phyloP scores from a whole-genome alignment of 345 rosid genomes.

The Lumnitzera racemosa region DNA sequence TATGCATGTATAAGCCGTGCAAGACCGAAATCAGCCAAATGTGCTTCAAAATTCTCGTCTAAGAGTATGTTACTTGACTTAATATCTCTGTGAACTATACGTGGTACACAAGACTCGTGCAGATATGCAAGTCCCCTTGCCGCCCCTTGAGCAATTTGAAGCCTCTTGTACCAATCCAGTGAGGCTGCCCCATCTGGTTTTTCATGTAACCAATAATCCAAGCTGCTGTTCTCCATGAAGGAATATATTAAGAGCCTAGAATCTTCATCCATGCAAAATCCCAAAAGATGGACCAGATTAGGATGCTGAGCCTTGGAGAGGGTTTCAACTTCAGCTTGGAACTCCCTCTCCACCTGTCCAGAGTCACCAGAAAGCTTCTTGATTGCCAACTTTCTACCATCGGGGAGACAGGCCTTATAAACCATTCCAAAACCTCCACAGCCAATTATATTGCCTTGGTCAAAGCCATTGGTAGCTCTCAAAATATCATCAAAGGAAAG shows the following conservation, averaged over 20 bases:
- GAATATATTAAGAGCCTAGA: slow-evolving; percentile 74
- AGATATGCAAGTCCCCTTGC: slow-evolving; percentile 63
- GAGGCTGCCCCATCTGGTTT: slow-evolving; percentile 55
- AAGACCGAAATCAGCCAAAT: slow-evolving; percentile 86
- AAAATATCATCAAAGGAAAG: slow-evolving; percentile 58
- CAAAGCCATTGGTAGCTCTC: slow-evolving; percentile 61
- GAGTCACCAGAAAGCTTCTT: slow-evolving; percentile 82
- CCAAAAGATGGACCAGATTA: slow-evolving; percentile 75
- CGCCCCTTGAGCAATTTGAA: slow-evolving; percentile 64
- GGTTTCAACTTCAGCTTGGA: slow-evolving; percentile 79
- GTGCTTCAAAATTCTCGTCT: slow-evolving; percentile 65
- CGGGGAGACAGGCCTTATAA: slow-evolving; percentile 62
- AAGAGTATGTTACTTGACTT: slow-evolving; percentile 84
- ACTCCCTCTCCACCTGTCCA: slow-evolving; percentile 83
- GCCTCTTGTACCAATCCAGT: slow-evolving; percentile 55
- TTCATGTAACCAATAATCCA: slow-evolving; percentile 90
- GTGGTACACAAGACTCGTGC: slow-evolving; percentile 80
- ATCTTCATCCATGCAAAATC: slow-evolving; percentile 52
- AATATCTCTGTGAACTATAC: slow-evolving; percentile 74
- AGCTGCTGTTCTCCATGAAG: slow-evolving; percentile 83
- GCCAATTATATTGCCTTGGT: slow-evolving; percentile 74
- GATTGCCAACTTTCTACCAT: slow-evolving; percentile 62
- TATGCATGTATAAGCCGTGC: slow-evolving; percentile 67
- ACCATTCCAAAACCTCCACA: slow-evolving; percentile 92
- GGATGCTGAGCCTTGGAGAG: slow-evolving; percentile 85